Percentiles rank a stretch among this genome's conserved stretches.
Conservation (phyloP, 176 grass and related monocot species). For the Lolium rigidum region DNA sequence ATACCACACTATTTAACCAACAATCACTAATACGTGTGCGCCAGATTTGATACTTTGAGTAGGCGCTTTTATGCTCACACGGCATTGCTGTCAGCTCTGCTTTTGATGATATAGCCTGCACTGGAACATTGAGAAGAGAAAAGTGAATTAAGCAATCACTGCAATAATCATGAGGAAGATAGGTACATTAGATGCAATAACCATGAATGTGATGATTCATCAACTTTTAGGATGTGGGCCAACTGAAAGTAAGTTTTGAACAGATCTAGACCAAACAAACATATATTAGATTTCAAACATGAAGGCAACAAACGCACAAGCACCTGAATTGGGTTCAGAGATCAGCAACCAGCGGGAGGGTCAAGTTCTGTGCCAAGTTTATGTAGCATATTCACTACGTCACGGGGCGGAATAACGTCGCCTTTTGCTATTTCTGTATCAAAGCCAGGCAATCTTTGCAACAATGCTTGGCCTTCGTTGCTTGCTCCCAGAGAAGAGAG, state of each 20-base stretch:
- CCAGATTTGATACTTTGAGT: not conserved
- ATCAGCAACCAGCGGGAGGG: conserved; percentile 13
- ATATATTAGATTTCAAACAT: conserved; percentile 31
- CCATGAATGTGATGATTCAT: not conserved
- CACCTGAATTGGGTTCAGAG: not conserved
- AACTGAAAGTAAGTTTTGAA: not conserved
- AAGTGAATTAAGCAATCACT: not conserved
- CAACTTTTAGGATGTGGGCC: not conserved
- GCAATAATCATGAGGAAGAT: not conserved
- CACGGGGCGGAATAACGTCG: not conserved
- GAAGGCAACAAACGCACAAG: conserved; percentile 9
- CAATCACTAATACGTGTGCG: not conserved
- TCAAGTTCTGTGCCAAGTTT: conserved; percentile 37
- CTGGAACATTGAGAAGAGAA: conserved; percentile 18
- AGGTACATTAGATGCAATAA: conserved; percentile 2
- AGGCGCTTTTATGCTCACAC: not conserved
- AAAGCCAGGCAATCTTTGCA: conserved; percentile 41
- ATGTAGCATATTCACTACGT: conserved; percentile 32
- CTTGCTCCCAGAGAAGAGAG: conserved; percentile 36
- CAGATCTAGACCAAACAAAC: not conserved
- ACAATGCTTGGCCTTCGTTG: conserved; percentile 38
- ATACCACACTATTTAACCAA: not conserved
- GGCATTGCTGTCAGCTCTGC: not conserved
- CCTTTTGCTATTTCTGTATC: conserved; percentile 6
- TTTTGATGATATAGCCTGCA: conserved; percentile 6